These are phyloP conservation scores for Psilocybe azurescens DNA, from an alignment of 768 basidiomycete species.

Conservation along the genomic window DNA sequence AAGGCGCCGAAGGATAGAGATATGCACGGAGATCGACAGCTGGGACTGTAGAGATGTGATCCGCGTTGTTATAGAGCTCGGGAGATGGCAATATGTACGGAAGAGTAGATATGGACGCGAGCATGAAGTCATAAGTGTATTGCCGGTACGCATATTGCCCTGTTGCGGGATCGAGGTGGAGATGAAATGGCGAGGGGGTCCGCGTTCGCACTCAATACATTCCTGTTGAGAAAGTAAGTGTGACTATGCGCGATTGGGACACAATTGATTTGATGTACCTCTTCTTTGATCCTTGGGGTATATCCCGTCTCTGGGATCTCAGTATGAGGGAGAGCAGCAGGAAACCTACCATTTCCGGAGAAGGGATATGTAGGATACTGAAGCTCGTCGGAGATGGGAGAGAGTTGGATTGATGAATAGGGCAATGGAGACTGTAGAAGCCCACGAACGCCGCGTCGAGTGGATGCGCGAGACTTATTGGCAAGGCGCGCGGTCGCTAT, in stretches of 20 bases:
- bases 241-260: neutral
- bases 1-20: neutral
- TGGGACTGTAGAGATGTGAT: too few species aligned
- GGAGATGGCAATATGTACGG: neutral
- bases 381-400: neutral
- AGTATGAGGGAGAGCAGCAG: neutral
- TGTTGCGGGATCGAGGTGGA: constrained; percentile 22
- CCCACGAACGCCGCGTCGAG: constrained; percentile 2
- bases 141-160: constrained; percentile 22
- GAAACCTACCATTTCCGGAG: neutral
- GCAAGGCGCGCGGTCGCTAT: neutral
- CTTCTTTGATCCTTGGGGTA: constrained; percentile 4
- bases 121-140: neutral
- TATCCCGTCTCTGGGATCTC: constrained; percentile 29
- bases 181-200: neutral
- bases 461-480: constrained; percentile 11
- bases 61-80: too few species aligned
- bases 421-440: constrained; percentile 1
- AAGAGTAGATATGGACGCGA: neutral
- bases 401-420: neutral
- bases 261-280: neutral
- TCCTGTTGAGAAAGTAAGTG: neutral
- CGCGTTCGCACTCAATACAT: neutral
- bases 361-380: too few species aligned
- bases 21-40: neutral